phyloP scores from a whole-genome alignment of 2,329 filamentous ascomycete genomes.

The Chaetomium globosum region DNA sequence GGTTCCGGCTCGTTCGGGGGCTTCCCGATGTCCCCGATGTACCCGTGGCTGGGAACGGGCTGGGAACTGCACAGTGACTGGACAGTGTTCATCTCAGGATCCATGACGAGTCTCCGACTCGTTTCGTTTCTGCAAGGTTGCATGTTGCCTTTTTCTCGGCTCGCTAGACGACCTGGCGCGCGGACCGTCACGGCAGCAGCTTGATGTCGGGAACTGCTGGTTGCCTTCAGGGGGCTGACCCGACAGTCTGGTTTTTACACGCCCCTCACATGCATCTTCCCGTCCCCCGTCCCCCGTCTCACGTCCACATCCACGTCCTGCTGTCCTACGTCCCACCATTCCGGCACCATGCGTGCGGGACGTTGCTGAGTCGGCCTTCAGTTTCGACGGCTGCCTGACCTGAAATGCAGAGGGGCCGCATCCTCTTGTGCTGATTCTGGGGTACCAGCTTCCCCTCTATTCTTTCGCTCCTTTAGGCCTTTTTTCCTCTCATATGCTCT shows the following conservation, averaged over 20 bases:
- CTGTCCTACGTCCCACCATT: not conserved
- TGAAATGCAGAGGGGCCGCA: not conserved
- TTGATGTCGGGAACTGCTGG: not conserved
- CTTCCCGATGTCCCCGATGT: not conserved
- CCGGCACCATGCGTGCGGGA: not conserved
- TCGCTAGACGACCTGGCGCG: not conserved
- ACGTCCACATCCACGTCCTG: too few relatives aligned
- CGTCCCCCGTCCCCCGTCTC: not conserved
- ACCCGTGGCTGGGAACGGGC: not conserved
- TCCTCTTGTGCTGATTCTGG: not conserved
- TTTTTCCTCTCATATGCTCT: not conserved
- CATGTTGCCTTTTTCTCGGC: slow-evolving; percentile 6
- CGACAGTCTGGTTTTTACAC: slow-evolving; percentile 17
- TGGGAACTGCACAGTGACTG: not conserved
- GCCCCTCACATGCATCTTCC: not conserved
- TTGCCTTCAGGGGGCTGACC: slow-evolving; percentile 3
- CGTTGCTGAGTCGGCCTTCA: not conserved
- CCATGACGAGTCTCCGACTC: not conserved
- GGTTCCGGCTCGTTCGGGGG: not conserved
- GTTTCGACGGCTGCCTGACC: not conserved
- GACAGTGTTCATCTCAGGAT: not conserved
- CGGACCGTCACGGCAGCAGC: slow-evolving; percentile 1
- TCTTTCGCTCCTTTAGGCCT: not conserved
- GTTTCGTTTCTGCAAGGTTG: not conserved
- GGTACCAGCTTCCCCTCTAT: not conserved